phyloP scores from a whole-genome alignment of 805 yeast genomes.

The Candida stauntonica region DNA sequence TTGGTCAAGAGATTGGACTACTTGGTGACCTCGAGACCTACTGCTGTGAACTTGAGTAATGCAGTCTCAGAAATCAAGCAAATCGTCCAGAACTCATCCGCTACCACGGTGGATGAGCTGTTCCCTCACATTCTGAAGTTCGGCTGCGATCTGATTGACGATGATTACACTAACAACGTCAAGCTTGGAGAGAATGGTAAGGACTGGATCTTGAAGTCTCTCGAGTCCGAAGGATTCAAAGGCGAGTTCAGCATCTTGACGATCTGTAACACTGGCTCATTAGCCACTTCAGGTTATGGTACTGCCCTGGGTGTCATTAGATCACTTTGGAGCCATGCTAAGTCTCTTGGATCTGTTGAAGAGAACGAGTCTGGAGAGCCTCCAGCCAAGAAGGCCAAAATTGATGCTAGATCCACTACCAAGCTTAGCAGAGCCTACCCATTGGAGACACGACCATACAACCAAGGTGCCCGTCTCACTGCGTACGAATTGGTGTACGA shows the following conservation, averaged over 20 bases:
- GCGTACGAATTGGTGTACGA: conserved; percentile 88
- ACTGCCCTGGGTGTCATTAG: conserved; percentile 93
- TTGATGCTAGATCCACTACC: conserved; percentile 30
- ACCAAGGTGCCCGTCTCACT: conserved; percentile 92
- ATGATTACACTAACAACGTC: conserved; percentile 74
- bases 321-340: conserved; percentile 50
- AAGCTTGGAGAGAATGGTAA: conserved; percentile 81
- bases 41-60: conserved; percentile 88
- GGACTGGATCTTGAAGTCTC: conserved; percentile 48
- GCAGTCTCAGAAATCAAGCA: conserved; percentile 43
- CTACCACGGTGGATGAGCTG: conserved; percentile 25
- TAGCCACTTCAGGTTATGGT: conserved; percentile 97
- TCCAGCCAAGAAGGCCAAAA: conserved; percentile 25
- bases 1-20: conserved; percentile 52
- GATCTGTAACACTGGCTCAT: conserved; percentile 93
- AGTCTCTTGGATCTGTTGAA: conserved; percentile 10
- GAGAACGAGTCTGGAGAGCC: conserved; percentile 23
- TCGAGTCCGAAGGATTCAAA: conserved; percentile 43
- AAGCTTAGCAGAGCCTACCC: conserved; percentile 73
- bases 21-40: conserved; percentile 79
- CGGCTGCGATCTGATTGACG: conserved; percentile 56
- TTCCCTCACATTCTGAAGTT: conserved; percentile 37
- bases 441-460: conserved; percentile 92
- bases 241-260: conserved; percentile 82
- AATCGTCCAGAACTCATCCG: conserved; percentile 29